Base-by-base conservation (phyloP, 2,329 filamentous ascomycete species). In the Penicillium glabrum region DNA sequence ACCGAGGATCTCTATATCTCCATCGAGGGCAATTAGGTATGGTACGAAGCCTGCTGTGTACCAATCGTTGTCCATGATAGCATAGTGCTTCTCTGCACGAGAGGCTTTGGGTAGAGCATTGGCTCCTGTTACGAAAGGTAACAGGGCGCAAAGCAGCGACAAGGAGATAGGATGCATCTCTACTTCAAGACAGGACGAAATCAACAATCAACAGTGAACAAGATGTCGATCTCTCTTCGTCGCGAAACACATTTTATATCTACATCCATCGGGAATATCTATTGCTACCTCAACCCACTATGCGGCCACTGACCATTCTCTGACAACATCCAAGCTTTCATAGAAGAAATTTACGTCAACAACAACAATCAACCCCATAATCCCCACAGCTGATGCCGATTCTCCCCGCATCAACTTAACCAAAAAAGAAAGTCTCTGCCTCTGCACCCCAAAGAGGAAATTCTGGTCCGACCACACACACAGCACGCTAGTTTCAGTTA, bases 1-100 rank as follows among this genome's bases (percentile, higher is more conserved):
- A 3, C 74, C 79, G 1, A 82, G 67, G 11, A 82, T 67, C 27
- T 82, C 72, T 65, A 77, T 77, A 27, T 73, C 75, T 5, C 74
- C 75, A 47, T 79, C 74, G 3, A 81, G 65, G 13, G 78, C 77
- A 53, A 80, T 65, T 4, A 82, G 68, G 59, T 75, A 79, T 0
- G 77, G 74, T 16, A 79, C 74, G 63, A 79, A 80, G 6, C 71
- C 75, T 1, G 70, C 68, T 1, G 75, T 65, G 39, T 68, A 69
- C 77, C 77, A 81, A 66, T 82, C 78, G 59, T 80, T 80, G 63
- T 82, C 77, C 48, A 81, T 61, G 58, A 81, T 77, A 27, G 70
- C 70, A 62, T 77, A 64, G 51, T 60, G 58, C 47, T 63, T 62
- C 24, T 65, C 52, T 16, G 61, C 35, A 19, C 46, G 46, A 1